Evolutionary conservation across 768 basidiomycete species (phyloP).

Genomic region (Mycena rebaudengoi): DNA sequence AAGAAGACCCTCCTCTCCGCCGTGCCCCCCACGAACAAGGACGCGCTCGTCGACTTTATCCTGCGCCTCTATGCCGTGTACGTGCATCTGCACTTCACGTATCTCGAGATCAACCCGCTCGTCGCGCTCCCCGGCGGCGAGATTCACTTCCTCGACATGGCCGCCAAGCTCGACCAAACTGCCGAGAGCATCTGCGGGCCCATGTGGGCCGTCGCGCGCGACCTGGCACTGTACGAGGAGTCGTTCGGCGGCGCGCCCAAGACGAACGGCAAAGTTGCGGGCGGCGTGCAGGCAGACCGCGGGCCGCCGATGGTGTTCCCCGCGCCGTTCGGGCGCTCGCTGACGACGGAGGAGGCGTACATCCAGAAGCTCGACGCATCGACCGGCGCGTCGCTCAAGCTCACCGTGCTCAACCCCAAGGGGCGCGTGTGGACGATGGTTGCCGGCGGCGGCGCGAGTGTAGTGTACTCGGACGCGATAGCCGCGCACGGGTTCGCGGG

Average conservation of each 20-base stretch:
- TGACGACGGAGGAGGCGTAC: slow-evolving; percentile 99
- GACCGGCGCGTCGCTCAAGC: slow-evolving; percentile 97
- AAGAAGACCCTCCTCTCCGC: slow-evolving; percentile 79
- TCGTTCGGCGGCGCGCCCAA: slow-evolving; percentile 47
- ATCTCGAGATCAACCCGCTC: slow-evolving; percentile 99
- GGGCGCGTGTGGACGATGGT: slow-evolving; percentile 99
- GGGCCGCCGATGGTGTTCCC: slow-evolving; percentile 98
- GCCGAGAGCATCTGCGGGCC: slow-evolving; percentile 98
- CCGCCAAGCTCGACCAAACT: slow-evolving; percentile 99
- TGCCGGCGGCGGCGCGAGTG: slow-evolving; percentile 88
- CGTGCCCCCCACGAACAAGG: slow-evolving; percentile 87
- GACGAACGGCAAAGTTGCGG: slow-evolving; percentile 50
- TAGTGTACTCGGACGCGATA: slow-evolving; percentile 81
- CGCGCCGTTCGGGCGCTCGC: slow-evolving; percentile 94
- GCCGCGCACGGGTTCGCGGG: slow-evolving; percentile 95
- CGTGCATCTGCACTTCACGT: slow-evolving; percentile 98
- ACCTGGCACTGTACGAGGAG: slow-evolving; percentile 76
- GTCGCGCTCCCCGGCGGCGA: slow-evolving; percentile 87
- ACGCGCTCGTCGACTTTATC: slow-evolving; percentile 94
- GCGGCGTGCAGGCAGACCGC: slow-evolving; percentile 82
- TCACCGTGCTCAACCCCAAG: slow-evolving; percentile 94
- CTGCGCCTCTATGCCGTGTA: slow-evolving; percentile 96
- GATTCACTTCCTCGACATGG: slow-evolving; percentile 99
- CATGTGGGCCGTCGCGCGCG: slow-evolving; percentile 98
- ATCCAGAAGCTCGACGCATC: slow-evolving; percentile 98